These are phyloP conservation scores for Phytophthora rubi DNA, from an alignment of 352 stramenopile genomes.

Conservation along the genomic window DNA sequence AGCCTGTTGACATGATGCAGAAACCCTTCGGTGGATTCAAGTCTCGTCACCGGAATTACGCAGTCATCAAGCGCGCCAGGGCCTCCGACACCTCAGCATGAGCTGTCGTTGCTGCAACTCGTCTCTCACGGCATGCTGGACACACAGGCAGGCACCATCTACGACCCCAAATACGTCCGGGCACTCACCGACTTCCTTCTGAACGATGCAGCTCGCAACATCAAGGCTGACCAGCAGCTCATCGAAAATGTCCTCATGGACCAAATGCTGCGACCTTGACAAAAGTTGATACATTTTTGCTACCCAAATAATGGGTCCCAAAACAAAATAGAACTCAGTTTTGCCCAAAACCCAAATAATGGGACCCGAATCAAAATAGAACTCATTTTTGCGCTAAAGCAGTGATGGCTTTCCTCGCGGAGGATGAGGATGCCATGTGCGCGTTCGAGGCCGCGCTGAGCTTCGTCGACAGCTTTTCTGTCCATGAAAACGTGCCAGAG, in stretches of 20 bases:
- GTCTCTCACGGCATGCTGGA: conserved; percentile 58
- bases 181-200: conserved; percentile 55
- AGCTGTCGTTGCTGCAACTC: conserved; percentile 57
- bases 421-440: conserved; percentile 30
- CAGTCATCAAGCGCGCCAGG: conserved; percentile 54
- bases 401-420: conserved; percentile 14
- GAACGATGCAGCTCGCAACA: conserved; percentile 43
- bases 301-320: not conserved
- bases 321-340: not conserved
- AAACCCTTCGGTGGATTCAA: conserved; percentile 41
- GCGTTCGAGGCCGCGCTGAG: conserved; percentile 33
- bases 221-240: conserved; percentile 48
- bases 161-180: conserved; percentile 44
- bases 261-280: conserved; percentile 31
- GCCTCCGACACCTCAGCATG: conserved; percentile 33
- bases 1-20: conserved; percentile 53
- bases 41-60: conserved; percentile 63
- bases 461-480: conserved; percentile 31
- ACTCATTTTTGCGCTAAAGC: too few species aligned
- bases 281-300: not conserved
- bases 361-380: not conserved
- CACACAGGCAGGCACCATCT: conserved; percentile 37
- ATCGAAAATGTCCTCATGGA: conserved; percentile 60
- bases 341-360: not conserved
- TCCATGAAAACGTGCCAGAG: conserved; percentile 1